Evolutionary conservation across 176 grass and related monocot species (phyloP), one percentile per base, ranked within the genome.

Genomic region (Melocanna baccifera): DNA sequence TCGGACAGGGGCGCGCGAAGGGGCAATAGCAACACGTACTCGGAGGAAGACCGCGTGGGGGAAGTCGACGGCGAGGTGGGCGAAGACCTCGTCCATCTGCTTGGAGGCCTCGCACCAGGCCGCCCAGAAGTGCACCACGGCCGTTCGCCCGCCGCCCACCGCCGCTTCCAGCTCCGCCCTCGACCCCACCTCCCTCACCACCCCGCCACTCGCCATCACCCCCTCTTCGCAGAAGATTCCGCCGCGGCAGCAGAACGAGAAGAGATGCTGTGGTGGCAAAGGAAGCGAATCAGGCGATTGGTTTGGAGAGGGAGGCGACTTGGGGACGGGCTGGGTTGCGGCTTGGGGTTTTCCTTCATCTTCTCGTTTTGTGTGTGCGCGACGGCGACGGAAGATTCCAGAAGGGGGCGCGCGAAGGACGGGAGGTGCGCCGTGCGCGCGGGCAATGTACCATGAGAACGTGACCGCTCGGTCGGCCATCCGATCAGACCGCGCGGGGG

Each of bases 31-130:
- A 30, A 7, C 14, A 57, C 32, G 64, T 81, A 96, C 96, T 66
- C 91, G 75, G 68, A 96, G 77, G 90, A 99, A 99, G 83, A 78
- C 77, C 18, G 88, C 93, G 55, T 94, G 87, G 28, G 96, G 91
- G 87, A 89, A 91, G 56, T 99, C 96, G 36, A 92, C 69, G 81
- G 96, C 93, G 83, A 99, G 91, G 83, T 94, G 93, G 28, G 93
- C 82, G 88, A 96, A 96, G 80, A 99, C 90, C 91, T 96, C 91
- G 65, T 99, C 93, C 96, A 99, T 99, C 91, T 96, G 96, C 86
- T 99, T 99, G 77, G 96, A 99, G 50, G 93, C 93, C 77, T 92
- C 96, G 88, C 96, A 99, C 96, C 96, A 99, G 7, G 77, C 59
- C 12, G 96, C 93, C 96, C 96, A 99, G 88, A 99, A 99, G 77